Conservation (phyloP, 768 basidiomycete species). For the Leccinum rimulosum region DNA sequence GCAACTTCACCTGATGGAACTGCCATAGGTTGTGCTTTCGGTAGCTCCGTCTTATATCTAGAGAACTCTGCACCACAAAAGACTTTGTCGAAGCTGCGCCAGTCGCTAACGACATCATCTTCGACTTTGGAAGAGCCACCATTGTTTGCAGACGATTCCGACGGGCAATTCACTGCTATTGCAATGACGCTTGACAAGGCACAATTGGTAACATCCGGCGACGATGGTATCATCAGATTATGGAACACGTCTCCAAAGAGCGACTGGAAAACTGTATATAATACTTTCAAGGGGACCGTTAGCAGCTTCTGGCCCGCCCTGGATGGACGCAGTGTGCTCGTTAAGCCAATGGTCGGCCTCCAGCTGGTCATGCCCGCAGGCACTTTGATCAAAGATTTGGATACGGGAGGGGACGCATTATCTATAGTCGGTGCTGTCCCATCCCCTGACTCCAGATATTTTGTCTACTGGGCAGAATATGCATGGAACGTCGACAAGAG, state of each 20-base stretch:
- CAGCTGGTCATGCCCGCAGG: conserved; percentile 1
- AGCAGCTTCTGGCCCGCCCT: conserved; percentile 9
- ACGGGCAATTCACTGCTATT: background rate
- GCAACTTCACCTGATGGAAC: conserved; percentile 11
- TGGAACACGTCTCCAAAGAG: conserved; percentile 10
- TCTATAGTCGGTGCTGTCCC: conserved; percentile 1
- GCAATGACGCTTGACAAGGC: conserved; percentile 10
- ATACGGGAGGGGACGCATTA: conserved; percentile 10
- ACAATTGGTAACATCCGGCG: conserved; percentile 8
- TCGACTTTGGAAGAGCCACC: conserved; percentile 11
- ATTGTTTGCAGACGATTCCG: background rate
- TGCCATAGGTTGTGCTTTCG: conserved; percentile 1
- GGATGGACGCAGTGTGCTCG: conserved; percentile 13
- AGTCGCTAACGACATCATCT: background rate
- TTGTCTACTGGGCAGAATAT: conserved; percentile 20
- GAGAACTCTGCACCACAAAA: background rate
- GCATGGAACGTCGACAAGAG: conserved; percentile 14
- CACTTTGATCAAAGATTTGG: conserved; percentile 6
- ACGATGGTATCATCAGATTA: conserved; percentile 9
- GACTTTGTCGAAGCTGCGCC: conserved; percentile 6
- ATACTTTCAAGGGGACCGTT: background rate
- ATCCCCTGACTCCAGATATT: conserved; percentile 18
- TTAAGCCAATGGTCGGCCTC: conserved; percentile 11
- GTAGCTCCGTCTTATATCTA: conserved; percentile 2
- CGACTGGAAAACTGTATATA: conserved; percentile 7